Evolutionary conservation across 2,329 filamentous ascomycete genomes (phyloP).

Genomic region (Aspergillus pseudoterreus): DNA sequence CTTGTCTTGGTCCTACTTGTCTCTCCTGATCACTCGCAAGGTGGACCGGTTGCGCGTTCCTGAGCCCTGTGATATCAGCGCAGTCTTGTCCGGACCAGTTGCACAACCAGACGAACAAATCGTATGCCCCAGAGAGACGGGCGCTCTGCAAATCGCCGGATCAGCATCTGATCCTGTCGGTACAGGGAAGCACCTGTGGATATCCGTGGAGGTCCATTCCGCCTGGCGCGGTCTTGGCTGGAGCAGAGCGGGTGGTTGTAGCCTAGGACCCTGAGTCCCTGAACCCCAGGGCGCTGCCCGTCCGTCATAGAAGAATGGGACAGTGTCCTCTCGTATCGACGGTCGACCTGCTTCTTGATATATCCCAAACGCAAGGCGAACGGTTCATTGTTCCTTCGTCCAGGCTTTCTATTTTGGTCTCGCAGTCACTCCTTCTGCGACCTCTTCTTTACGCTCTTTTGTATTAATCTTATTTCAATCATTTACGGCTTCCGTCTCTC

Average conservation of each 20-base stretch:
- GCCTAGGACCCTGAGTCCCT: conserved; percentile 6
- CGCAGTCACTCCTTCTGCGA: neutral
- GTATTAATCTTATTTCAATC: conserved; percentile 1
- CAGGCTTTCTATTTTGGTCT: neutral
- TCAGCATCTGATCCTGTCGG: conserved; percentile 8
- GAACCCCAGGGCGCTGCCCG: conserved; percentile 1
- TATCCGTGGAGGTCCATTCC: conserved; percentile 3
- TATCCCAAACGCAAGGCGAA: neutral
- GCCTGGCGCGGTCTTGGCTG: conserved; percentile 1
- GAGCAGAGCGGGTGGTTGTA: conserved; percentile 5
- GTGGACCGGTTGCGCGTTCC: conserved; percentile 20
- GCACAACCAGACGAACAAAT: neutral
- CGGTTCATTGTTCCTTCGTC: conserved; percentile 1
- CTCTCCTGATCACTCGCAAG: conserved; percentile 10
- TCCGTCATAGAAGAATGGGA: conserved; percentile 8
- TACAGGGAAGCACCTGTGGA: conserved; percentile 11
- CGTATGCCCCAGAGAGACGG: conserved; percentile 5
- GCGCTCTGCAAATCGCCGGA: conserved; percentile 15
- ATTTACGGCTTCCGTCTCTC: neutral
- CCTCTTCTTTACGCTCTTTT: neutral
- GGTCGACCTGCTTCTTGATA: conserved; percentile 6
- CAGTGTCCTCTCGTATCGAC: neutral
- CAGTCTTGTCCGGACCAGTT: conserved; percentile 4
- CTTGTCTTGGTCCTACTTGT: conserved; percentile 6
- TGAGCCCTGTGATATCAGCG: conserved; percentile 13